Percentiles rank a stretch among this genome's conserved stretches.
These are phyloP conservation scores for Trichaptum fuscoviolaceum DNA, from an alignment of 768 basidiomycete genomes.

Conservation along the genomic window DNA sequence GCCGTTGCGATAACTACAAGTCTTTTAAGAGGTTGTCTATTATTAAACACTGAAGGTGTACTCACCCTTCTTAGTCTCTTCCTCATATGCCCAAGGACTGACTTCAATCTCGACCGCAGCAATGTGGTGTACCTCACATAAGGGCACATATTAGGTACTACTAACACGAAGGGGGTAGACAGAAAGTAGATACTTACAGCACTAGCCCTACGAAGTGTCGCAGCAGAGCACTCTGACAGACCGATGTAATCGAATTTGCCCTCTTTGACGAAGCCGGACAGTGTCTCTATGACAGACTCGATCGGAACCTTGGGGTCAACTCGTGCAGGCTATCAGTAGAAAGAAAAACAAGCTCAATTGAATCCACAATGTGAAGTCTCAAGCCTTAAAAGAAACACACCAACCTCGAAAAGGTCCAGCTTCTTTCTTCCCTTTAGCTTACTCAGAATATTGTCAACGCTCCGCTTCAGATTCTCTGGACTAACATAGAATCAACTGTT, in stretches of 20 bases:
- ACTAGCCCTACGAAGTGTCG: conserved; percentile 38
- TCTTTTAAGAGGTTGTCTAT: neutral
- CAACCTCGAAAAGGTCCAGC: conserved; percentile 51
- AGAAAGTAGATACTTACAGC: conserved; percentile 24
- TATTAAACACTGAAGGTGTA: neutral
- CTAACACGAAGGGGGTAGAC: neutral
- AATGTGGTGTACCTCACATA: conserved; percentile 44
- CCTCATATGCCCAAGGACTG: conserved; percentile 55
- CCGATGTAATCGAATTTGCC: conserved; percentile 58
- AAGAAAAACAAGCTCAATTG: neutral
- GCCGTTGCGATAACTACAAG: conserved; percentile 45
- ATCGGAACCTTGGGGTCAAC: conserved; percentile 38
- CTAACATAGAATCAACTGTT: conserved; percentile 4
- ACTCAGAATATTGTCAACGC: conserved; percentile 39
- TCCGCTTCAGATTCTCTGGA: conserved; percentile 40
- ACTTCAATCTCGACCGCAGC: conserved; percentile 64
- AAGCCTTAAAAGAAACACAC: neutral
- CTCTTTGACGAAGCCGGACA: conserved; percentile 45
- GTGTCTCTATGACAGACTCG: conserved; percentile 38
- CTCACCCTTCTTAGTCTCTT: conserved; percentile 41
- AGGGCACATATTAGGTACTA: neutral
- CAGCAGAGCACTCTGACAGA: conserved; percentile 47
- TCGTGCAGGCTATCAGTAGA: conserved; percentile 29
- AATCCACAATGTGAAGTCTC: too few relatives aligned
- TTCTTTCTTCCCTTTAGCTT: conserved; percentile 46